phyloP scores from a whole-genome alignment of 192 early-diverging fungal species.

The Rhizophagus clarus region DNA sequence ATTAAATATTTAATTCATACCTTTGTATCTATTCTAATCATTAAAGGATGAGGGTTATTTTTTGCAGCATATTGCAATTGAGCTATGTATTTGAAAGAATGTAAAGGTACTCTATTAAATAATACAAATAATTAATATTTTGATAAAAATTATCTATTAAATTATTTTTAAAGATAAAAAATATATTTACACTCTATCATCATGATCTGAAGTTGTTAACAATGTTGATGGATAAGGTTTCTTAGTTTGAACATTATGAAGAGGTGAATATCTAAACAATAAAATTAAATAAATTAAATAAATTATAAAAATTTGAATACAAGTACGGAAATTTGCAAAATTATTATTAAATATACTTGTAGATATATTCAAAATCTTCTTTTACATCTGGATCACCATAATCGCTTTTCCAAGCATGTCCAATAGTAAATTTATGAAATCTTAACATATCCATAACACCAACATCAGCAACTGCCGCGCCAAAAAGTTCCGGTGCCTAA shows the following conservation, averaged over 20 bases:
- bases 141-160: not conserved
- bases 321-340: not conserved
- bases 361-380: slow-evolving; percentile 66
- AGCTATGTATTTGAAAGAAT: slow-evolving; percentile 68
- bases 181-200: slow-evolving; percentile 57
- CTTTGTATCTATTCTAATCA: slow-evolving; percentile 67
- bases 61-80: slow-evolving; percentile 59
- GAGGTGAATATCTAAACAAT: slow-evolving; percentile 55
- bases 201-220: slow-evolving; percentile 68
- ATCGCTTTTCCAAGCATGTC: slow-evolving; percentile 68
- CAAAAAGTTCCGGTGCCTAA: slow-evolving; percentile 70
- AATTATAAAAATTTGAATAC: too few relatives aligned
- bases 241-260: slow-evolving; percentile 63
- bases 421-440: slow-evolving; percentile 83
- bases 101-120: slow-evolving; percentile 49
- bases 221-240: slow-evolving; percentile 62
- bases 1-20: not conserved
- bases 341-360: slow-evolving; percentile 35
- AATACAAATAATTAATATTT: not conserved
- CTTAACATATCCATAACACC: slow-evolving; percentile 73
- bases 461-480: slow-evolving; percentile 63
- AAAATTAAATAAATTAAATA: too few relatives aligned
- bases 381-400: slow-evolving; percentile 63
- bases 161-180: not conserved
- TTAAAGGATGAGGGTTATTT: slow-evolving; percentile 56